These are phyloP conservation scores for Sporobolomyces pararoseus DNA, from an alignment of 768 basidiomycete species.

Conservation along the genomic window DNA sequence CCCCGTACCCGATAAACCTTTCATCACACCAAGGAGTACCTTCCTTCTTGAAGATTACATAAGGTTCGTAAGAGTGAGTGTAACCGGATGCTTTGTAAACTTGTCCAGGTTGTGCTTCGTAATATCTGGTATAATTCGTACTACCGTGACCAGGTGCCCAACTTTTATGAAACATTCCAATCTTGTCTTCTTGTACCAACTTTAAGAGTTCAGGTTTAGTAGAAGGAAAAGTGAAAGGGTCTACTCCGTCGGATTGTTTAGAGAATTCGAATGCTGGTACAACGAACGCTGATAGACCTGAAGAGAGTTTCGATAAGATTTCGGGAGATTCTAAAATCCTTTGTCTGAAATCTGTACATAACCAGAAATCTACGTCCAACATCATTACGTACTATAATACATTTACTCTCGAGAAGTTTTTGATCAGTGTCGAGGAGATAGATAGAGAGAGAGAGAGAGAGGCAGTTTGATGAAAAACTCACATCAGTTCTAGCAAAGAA, in stretches of 20 bases:
- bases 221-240: constrained; percentile 61
- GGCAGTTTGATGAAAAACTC: too few relatives aligned
- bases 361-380: constrained; percentile 82
- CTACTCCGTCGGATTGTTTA: constrained; percentile 62
- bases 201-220: constrained; percentile 63
- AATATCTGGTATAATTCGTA: constrained; percentile 70
- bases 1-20: constrained; percentile 83
- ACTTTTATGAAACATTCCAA: constrained; percentile 71
- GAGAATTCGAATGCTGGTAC: constrained; percentile 80
- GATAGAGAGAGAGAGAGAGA: too few relatives aligned
- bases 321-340: constrained; percentile 55
- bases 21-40: constrained; percentile 82
- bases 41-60: constrained; percentile 73
- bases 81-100: constrained; percentile 70
- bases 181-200: constrained; percentile 58
- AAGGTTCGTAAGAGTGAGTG: constrained; percentile 82
- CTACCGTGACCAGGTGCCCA: constrained; percentile 78
- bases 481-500: constrained; percentile 71
- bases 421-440: too few relatives aligned
- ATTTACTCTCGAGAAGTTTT: too few relatives aligned
- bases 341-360: constrained; percentile 73
- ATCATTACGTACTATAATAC: constrained; percentile 69
- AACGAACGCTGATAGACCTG: constrained; percentile 67
- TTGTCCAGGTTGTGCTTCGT: constrained; percentile 59
- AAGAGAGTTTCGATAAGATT: constrained; percentile 54